Evolutionary conservation across 2,329 filamentous ascomycete genomes (phyloP).

Genomic region (Colletotrichum tropicicola): DNA sequence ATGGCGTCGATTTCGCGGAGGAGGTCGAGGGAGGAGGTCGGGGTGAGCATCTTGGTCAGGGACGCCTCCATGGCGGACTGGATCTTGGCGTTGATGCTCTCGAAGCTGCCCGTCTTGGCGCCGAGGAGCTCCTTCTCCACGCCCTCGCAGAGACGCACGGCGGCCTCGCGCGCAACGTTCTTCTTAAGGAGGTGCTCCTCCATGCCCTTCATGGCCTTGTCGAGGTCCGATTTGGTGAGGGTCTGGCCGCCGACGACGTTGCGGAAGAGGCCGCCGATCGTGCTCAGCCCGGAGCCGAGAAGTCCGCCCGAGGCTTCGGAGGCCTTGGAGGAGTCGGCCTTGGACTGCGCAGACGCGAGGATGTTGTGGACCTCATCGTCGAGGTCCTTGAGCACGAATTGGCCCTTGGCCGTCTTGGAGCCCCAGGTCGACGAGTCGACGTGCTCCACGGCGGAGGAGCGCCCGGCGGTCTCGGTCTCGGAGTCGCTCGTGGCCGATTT

Average conservation of each 20-base stretch:
- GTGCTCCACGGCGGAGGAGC: slow-evolving; percentile 72
- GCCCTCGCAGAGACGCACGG: slow-evolving; percentile 87
- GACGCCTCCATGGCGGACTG: slow-evolving; percentile 90
- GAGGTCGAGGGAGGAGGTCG: slow-evolving; percentile 92
- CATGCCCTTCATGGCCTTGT: slow-evolving; percentile 94
- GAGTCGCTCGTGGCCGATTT: slow-evolving; percentile 62
- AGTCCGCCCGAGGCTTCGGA: slow-evolving; percentile 64
- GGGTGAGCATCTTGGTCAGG: slow-evolving; percentile 93
- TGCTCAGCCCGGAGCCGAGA: slow-evolving; percentile 81
- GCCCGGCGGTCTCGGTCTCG: slow-evolving; percentile 55
- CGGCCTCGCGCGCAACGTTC: slow-evolving; percentile 95
- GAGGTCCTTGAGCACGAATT: slow-evolving; percentile 93
- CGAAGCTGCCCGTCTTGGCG: slow-evolving; percentile 91
- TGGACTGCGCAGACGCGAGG: slow-evolving; percentile 79
- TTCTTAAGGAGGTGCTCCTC: slow-evolving; percentile 94
- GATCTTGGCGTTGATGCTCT: slow-evolving; percentile 85
- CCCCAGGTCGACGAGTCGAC: slow-evolving; percentile 87
- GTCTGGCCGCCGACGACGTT: slow-evolving; percentile 96
- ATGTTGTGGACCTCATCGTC: slow-evolving; percentile 95
- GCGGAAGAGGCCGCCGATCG: slow-evolving; percentile 88
- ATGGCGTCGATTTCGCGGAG: slow-evolving; percentile 91
- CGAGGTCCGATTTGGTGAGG: slow-evolving; percentile 86
- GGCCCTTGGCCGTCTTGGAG: slow-evolving; percentile 82
- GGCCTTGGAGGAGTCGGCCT: slow-evolving; percentile 52
- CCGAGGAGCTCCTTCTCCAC: slow-evolving; percentile 91